A percentile compares a stretch with the other conserved stretches of the same genome.
Evolutionary conservation across 2,329 filamentous ascomycete species (phyloP).

Genomic region (Colletotrichum musicola): DNA sequence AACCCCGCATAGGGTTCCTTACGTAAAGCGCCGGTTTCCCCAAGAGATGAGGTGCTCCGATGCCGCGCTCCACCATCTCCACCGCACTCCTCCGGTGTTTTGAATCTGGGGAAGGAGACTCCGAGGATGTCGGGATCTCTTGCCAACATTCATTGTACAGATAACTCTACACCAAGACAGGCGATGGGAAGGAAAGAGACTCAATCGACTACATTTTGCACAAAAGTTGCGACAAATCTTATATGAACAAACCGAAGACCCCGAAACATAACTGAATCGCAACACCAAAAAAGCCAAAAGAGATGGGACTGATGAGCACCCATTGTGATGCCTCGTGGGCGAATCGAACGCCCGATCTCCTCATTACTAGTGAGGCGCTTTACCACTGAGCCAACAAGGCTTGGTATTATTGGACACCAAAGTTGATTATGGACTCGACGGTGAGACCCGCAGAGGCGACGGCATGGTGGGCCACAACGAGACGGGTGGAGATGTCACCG

Average conservation of each 20-base stretch:
- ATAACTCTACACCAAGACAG: no score
- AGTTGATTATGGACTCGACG: not conserved
- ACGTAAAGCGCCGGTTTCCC: slow-evolving; percentile 24
- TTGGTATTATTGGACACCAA: not conserved
- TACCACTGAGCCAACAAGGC: slow-evolving; percentile 39
- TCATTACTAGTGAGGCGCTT: slow-evolving; percentile 40
- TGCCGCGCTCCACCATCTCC: slow-evolving; percentile 26
- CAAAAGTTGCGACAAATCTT: no score
- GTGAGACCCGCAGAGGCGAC: not conserved
- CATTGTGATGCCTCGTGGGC: slow-evolving; percentile 26
- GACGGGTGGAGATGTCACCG: not conserved
- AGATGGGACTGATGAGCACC: not conserved
- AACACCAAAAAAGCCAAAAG: not conserved
- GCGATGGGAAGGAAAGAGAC: no score
- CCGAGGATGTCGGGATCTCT: not conserved
- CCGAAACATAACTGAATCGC: no score
- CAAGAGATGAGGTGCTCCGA: slow-evolving; percentile 9
- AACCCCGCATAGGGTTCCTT: slow-evolving; percentile 29
- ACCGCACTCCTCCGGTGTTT: slow-evolving; percentile 16
- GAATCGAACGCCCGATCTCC: slow-evolving; percentile 39
- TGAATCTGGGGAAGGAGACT: not conserved
- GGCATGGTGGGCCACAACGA: slow-evolving; percentile 7
- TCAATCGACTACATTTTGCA: no score
- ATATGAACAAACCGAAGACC: no score
- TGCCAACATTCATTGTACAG: not conserved